These are phyloP conservation scores for Effrenium voratum DNA, from an alignment of 73 alveolate genomes.

Conservation along the genomic window DNA sequence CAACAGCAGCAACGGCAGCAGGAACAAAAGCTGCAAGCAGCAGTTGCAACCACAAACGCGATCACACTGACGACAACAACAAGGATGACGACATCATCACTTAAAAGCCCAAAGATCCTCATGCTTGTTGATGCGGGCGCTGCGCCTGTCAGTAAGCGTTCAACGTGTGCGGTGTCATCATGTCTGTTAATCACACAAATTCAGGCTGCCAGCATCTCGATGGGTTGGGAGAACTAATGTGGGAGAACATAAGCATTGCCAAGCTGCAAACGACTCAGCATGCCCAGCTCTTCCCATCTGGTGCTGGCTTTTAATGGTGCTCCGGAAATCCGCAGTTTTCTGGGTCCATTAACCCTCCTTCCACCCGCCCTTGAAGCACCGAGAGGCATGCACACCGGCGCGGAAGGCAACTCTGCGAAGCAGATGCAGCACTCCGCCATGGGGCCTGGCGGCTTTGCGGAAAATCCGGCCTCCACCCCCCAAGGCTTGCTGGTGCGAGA, in stretches of 20 bases:
- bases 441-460: no score
- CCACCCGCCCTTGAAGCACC: not conserved
- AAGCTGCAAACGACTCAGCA: not conserved
- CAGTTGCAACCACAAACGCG: no score
- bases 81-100: no score
- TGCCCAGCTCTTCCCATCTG: not conserved
- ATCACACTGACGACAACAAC: no score
- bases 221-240: not conserved
- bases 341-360: not conserved
- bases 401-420: constrained; percentile 87
- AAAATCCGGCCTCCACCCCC: no score
- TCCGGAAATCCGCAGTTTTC: not conserved
- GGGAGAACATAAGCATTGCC: not conserved
- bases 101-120: no score
- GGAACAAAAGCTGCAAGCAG: no score
- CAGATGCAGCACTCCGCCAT: constrained; percentile 74
- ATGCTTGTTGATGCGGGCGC: no score
- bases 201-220: not conserved
- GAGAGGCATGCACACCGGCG: constrained; percentile 27
- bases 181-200: not conserved
- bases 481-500: no score
- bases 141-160: no score
- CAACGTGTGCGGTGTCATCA: no score
- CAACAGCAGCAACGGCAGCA: no score
- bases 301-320: not conserved